phyloP scores from a whole-genome alignment of 2,329 filamentous ascomycete genomes.

The Zasmidium angulare region DNA sequence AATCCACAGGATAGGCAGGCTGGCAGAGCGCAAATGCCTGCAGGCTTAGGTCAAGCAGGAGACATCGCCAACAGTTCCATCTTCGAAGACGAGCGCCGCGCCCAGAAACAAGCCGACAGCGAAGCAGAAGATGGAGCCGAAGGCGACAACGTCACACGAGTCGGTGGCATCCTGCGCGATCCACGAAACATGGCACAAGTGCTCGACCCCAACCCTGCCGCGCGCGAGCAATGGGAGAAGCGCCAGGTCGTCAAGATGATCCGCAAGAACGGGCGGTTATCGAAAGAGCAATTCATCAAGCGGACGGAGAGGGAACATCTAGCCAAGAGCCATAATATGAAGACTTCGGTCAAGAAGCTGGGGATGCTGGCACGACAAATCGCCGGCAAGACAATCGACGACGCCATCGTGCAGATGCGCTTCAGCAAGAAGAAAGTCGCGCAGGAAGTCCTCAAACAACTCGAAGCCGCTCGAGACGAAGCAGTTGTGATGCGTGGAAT shows the following conservation, averaged over 20 bases:
- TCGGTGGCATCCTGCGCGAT: conserved; percentile 38
- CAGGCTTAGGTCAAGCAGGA: conserved; percentile 32
- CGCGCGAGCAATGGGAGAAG: conserved; percentile 73
- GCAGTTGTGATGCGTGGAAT: conserved; percentile 81
- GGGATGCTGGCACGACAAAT: conserved; percentile 84
- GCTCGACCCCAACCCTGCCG: conserved; percentile 72
- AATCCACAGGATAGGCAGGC: conserved; percentile 14
- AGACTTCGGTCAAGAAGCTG: conserved; percentile 90
- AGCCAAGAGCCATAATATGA: conserved; percentile 68
- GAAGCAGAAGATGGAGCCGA: conserved; percentile 21
- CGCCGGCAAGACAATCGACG: conserved; percentile 86
- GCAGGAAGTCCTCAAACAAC: conserved; percentile 72
- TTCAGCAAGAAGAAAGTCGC: conserved; percentile 94
- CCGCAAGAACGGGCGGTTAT: conserved; percentile 64
- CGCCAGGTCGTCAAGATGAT: conserved; percentile 81
- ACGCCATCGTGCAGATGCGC: conserved; percentile 91
- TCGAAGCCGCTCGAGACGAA: conserved; percentile 77
- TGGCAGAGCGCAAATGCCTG: conserved; percentile 19
- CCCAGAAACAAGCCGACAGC: conserved; percentile 19
- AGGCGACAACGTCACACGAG: conserved; percentile 14
- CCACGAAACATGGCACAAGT: conserved; percentile 59
- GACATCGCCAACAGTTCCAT: conserved; percentile 52
- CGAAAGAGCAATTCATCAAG: conserved; percentile 65
- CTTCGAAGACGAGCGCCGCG: conserved; percentile 47
- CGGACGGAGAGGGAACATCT: conserved; percentile 61